Percentiles rank a stretch among this genome's conserved stretches.
phyloP scores from a whole-genome alignment of 805 yeast species.

The Candida ipomoeae region DNA sequence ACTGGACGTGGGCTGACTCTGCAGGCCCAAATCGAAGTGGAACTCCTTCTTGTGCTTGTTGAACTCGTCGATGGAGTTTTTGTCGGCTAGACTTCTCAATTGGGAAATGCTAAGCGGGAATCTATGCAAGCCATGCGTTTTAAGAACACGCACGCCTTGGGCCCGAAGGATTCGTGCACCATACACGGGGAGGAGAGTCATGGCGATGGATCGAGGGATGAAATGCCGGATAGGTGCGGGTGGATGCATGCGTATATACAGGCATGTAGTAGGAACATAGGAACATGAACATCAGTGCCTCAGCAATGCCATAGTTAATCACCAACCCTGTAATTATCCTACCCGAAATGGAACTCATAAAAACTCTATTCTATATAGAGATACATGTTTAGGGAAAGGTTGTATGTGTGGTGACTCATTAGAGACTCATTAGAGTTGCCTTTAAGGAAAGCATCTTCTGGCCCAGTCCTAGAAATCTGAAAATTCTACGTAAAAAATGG shows the following conservation, averaged over 20 bases:
- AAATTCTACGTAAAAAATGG: too few species aligned
- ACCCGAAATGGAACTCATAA: too few species aligned
- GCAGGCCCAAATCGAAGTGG: conserved; percentile 15
- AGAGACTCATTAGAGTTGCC: too few species aligned
- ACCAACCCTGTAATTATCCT: too few species aligned
- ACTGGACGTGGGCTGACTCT: conserved; percentile 25
- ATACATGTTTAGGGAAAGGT: too few species aligned
- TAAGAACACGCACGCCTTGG: neutral
- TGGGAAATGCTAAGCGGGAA: neutral
- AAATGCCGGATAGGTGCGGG: neutral
- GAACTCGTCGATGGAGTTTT: conserved; percentile 32
- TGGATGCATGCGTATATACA: neutral
- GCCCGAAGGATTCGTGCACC: neutral
- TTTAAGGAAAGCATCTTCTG: too few species aligned
- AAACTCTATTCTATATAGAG: too few species aligned
- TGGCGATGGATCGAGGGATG: neutral
- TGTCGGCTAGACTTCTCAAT: conserved; percentile 4
- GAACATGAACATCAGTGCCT: too few species aligned
- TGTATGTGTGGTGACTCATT: too few species aligned
- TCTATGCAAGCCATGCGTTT: neutral
- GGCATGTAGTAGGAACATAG: neutral
- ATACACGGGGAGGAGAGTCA: neutral
- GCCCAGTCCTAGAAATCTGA: too few species aligned
- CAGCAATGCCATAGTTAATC: too few species aligned
- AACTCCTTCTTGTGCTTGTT: conserved; percentile 32